A percentile compares a stretch with the other conserved stretches of the same genome.
phyloP scores from a whole-genome alignment of 2,329 filamentous ascomycete genomes.

The Xylariaceae sp. region DNA sequence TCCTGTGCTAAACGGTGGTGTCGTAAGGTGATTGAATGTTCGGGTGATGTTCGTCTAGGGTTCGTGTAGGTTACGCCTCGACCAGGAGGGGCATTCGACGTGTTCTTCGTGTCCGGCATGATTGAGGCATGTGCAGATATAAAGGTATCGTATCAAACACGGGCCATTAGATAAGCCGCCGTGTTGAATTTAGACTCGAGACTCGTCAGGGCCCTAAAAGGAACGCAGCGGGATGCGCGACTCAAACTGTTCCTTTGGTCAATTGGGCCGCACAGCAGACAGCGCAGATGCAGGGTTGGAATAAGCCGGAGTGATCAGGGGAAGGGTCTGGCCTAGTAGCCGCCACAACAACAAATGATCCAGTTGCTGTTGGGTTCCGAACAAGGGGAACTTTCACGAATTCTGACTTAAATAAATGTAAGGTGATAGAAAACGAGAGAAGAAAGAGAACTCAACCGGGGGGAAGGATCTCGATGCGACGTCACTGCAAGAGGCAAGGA shows the following conservation, averaged over 20 bases:
- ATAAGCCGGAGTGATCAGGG: not conserved
- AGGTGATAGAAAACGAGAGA: not conserved
- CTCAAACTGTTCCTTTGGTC: not conserved
- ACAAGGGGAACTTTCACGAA: not conserved
- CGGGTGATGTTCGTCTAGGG: conserved; percentile 39
- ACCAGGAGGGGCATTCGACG: conserved; percentile 20
- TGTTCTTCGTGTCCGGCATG: conserved; percentile 26
- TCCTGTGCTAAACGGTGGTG: conserved; percentile 45
- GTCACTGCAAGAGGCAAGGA: not conserved
- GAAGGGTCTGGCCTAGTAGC: not conserved
- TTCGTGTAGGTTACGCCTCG: conserved; percentile 26
- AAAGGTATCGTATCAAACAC: not conserved
- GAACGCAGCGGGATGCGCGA: not conserved
- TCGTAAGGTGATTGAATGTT: conserved; percentile 45
- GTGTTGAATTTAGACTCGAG: not conserved
- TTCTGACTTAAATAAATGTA: not conserved
- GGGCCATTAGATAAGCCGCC: not conserved
- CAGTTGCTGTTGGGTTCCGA: not conserved
- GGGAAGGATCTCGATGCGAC: not conserved
- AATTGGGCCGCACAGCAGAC: not conserved
- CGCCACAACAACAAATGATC: not conserved
- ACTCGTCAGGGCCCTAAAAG: not conserved
- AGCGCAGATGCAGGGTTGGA: not conserved
- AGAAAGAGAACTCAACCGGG: not conserved
- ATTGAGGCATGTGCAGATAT: conserved; percentile 16